Percentiles rank a stretch among this genome's conserved stretches.
Conservation (phyloP, 2,329 filamentous ascomycete genomes). For the Sclerotinia glacialis region DNA sequence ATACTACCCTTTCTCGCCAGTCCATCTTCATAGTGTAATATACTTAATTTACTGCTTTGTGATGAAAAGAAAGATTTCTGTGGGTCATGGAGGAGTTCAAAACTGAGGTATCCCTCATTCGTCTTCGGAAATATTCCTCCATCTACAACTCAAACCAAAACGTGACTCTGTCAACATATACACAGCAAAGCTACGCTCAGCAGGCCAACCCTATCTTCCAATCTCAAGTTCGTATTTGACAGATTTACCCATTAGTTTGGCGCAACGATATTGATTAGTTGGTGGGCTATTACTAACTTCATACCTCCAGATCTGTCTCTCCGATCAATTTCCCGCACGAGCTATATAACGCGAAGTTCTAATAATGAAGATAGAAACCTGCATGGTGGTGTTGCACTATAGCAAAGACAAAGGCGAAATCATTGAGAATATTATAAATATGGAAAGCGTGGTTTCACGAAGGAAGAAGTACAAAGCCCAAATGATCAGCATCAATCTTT, state of each 20-base stretch:
- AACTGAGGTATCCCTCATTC: too few species aligned
- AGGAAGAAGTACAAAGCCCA: too few species aligned
- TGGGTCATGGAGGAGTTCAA: too few species aligned
- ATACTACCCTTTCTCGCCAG: background rate
- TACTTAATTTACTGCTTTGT: too few species aligned
- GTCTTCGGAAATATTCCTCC: too few species aligned
- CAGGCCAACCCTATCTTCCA: accelerated
- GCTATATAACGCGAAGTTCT: too few species aligned
- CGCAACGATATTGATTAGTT: accelerated
- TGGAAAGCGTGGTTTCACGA: background rate
- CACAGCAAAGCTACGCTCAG: too few species aligned
- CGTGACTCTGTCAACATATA: background rate
- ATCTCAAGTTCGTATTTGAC: background rate
- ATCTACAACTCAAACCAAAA: background rate
- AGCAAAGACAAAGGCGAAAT: background rate
- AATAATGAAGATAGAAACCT: background rate
- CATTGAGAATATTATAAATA: background rate
- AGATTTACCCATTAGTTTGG: background rate
- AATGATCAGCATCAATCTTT: background rate
- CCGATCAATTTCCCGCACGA: accelerated
- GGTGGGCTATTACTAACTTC: background rate
- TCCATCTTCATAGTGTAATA: too few species aligned
- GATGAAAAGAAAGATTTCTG: too few species aligned
- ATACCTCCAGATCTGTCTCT: background rate
- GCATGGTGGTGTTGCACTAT: background rate